Percentiles rank a stretch among this genome's conserved stretches.
phyloP scores from a whole-genome alignment of 2,329 filamentous ascomycete genomes.

The Knoxdaviesia capensis region DNA sequence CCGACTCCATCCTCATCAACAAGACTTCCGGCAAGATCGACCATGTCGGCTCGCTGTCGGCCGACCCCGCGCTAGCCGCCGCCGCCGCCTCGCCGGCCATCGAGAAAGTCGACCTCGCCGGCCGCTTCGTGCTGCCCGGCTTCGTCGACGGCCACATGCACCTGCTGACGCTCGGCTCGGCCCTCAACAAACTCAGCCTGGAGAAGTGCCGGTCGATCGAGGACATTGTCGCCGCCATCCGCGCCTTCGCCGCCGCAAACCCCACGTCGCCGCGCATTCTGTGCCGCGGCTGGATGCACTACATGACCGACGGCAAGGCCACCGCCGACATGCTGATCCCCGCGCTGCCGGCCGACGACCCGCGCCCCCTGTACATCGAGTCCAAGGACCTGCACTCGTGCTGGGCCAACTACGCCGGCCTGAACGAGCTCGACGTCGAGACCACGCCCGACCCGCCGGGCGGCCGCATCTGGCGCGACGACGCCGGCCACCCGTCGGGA shows the following conservation, averaged over 20 bases:
- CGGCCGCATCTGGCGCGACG: constrained; percentile 29
- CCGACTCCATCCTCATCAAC: constrained; percentile 3
- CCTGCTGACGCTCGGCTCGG: constrained; percentile 31
- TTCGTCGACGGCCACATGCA: constrained; percentile 40
- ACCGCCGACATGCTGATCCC: constrained; percentile 20
- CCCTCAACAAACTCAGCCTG: constrained; percentile 27
- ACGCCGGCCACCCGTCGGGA: constrained; percentile 24
- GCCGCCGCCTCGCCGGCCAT: constrained; percentile 2
- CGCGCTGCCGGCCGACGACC: constrained; percentile 28
- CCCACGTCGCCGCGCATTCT: constrained; percentile 27
- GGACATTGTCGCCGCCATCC: constrained; percentile 27
- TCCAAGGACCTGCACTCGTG: constrained; percentile 34
- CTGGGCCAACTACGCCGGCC: constrained; percentile 32
- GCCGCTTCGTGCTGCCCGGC: constrained; percentile 25
- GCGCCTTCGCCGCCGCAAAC: constrained; percentile 22
- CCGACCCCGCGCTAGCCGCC: constrained; percentile 2
- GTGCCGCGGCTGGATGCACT: constrained; percentile 35
- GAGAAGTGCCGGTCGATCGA: constrained; percentile 24
- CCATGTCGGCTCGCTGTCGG: constrained; percentile 2
- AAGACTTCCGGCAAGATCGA: constrained; percentile 3
- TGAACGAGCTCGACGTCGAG: constrained; percentile 26
- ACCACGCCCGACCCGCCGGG: constrained; percentile 24
- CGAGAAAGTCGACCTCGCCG: constrained; percentile 12
- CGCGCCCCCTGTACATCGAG: constrained; percentile 33
- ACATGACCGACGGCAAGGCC: constrained; percentile 23